Conservation (phyloP, 176 grass and related monocot species). For the Carex parvula region DNA sequence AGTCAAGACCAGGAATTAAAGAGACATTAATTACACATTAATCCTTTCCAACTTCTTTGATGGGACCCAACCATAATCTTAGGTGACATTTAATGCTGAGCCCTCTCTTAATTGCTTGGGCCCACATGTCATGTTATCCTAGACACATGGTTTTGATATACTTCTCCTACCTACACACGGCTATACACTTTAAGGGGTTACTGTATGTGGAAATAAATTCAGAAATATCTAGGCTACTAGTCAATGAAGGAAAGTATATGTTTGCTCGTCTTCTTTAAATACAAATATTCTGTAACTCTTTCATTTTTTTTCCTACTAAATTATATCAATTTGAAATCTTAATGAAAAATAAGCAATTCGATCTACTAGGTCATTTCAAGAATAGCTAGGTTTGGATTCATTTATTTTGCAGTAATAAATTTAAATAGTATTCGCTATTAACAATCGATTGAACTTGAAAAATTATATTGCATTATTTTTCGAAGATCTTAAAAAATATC, state of each 20-base stretch:
- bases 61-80: constrained; percentile 33
- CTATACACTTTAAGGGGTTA: neutral
- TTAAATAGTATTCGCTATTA: neutral
- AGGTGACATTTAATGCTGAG: constrained; percentile 26
- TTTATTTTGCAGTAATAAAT: neutral
- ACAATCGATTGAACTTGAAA: neutral
- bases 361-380: neutral
- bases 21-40: constrained; percentile 23
- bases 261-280: neutral
- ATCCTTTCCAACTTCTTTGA: constrained; percentile 25
- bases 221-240: neutral
- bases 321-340: neutral
- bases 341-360: neutral
- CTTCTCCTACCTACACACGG: neutral
- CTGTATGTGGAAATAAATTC: neutral
- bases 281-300: neutral
- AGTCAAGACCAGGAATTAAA: constrained; percentile 21
- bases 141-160: neutral
- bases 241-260: constrained; percentile 4
- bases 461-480: neutral
- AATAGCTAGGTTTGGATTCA: neutral
- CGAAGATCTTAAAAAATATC: neutral
- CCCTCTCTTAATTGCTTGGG: constrained; percentile 15
- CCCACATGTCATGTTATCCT: neutral
- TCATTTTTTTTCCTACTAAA: neutral